Conservation (phyloP, 495 filamentous ascomycete species). For the Lophiostoma macrostomum region DNA sequence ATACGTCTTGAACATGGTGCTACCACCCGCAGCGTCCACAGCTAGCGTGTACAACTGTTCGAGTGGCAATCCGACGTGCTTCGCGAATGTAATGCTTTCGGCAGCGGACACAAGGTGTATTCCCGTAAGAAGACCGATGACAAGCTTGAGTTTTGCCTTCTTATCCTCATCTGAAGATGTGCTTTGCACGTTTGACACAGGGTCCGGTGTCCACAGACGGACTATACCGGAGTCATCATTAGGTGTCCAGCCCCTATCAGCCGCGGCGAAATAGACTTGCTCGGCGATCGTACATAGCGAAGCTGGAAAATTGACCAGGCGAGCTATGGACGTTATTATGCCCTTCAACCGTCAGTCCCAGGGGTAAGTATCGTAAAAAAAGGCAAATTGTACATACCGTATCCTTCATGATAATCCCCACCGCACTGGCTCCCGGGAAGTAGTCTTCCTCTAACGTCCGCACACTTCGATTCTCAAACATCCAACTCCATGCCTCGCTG, state of each 20-base stretch:
- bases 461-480: conserved; percentile 73
- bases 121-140: conserved; percentile 57
- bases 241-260: conserved; percentile 59
- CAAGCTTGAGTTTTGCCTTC: conserved; percentile 48
- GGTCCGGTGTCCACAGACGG: conserved; percentile 54
- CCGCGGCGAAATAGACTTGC: conserved; percentile 61
- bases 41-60: conserved; percentile 65
- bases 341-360: conserved; percentile 40
- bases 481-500: conserved; percentile 69
- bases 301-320: conserved; percentile 59
- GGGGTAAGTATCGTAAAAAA: neutral
- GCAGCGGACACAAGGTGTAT: conserved; percentile 64
- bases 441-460: conserved; percentile 67
- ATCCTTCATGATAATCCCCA: conserved; percentile 79
- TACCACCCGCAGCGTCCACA: conserved; percentile 66
- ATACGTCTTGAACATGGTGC: conserved; percentile 56
- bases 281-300: conserved; percentile 70
- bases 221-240: conserved; percentile 72
- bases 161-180: conserved; percentile 38
- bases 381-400: conserved; percentile 45
- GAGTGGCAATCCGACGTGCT: conserved; percentile 59
- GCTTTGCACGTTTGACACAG: conserved; percentile 41
- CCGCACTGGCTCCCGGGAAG: conserved; percentile 61
- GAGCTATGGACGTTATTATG: conserved; percentile 71
- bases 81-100: conserved; percentile 66